A percentile compares a stretch with the other conserved stretches of the same genome.
Evolutionary conservation across 2,329 filamentous ascomycete species (phyloP).

Genomic region (Davidsoniella australis): DNA sequence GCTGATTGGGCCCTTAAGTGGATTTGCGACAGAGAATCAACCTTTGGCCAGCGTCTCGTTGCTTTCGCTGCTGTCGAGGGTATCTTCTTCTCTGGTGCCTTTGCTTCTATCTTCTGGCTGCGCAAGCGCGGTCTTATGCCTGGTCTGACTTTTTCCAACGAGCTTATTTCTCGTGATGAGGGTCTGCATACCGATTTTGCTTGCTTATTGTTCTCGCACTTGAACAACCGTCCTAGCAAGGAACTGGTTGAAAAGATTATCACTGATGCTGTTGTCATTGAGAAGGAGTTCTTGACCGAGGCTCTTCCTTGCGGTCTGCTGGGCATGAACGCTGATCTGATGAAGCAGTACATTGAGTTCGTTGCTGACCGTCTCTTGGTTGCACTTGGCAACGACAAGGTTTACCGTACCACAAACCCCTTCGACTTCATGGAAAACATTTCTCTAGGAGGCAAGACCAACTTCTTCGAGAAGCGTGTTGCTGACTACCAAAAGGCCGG

Average conservation of each 20-base stretch:
- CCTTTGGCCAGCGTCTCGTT: slow-evolving; percentile 86
- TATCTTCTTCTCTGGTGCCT: slow-evolving; percentile 98
- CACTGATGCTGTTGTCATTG: slow-evolving; percentile 79
- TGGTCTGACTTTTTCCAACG: slow-evolving; percentile 96
- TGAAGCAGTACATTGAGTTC: slow-evolving; percentile 99
- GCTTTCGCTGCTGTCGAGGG: slow-evolving; percentile 96
- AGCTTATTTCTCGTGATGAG: slow-evolving; percentile 98
- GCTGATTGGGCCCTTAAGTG: slow-evolving; percentile 92
- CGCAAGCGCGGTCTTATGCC: slow-evolving; percentile 99
- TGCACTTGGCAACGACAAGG: slow-evolving; percentile 83
- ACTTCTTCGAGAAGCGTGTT: slow-evolving; percentile 99
- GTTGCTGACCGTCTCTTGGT: slow-evolving; percentile 90
- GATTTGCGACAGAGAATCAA: slow-evolving; percentile 87
- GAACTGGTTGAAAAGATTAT: slow-evolving; percentile 75
- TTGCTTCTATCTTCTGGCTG: slow-evolving; percentile 98
- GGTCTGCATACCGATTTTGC: slow-evolving; percentile 99
- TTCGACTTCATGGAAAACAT: slow-evolving; percentile 99
- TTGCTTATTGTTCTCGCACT: slow-evolving; percentile 91
- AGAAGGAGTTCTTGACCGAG: slow-evolving; percentile 96
- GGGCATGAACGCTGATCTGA: slow-evolving; percentile 91
- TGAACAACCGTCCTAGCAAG: slow-evolving; percentile 78
- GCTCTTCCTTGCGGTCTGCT: slow-evolving; percentile 83
- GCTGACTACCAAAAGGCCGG: slow-evolving; percentile 99
- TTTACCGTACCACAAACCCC: slow-evolving; percentile 84
- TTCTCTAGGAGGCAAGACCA: slow-evolving; percentile 95